Evolutionary conservation across 2,329 filamentous ascomycete genomes (phyloP).

Genomic region (Capronia americana): DNA sequence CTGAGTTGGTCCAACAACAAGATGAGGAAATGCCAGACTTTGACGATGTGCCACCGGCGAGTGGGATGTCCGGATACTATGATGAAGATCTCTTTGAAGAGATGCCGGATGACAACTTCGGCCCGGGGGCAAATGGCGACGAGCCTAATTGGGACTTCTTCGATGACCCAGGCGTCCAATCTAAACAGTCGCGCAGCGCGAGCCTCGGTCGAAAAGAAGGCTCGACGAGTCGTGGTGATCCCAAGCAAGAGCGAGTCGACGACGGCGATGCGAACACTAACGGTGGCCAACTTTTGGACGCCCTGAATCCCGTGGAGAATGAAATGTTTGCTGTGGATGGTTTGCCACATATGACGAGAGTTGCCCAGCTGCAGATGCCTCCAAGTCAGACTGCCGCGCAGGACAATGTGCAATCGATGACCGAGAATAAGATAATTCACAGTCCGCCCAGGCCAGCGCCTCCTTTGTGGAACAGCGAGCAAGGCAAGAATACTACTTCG

Average conservation of each 20-base stretch:
- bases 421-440: not conserved
- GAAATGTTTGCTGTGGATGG: not conserved
- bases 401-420: not conserved
- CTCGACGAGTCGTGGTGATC: not conserved
- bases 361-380: not conserved
- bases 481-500: not conserved
- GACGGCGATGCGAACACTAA: not conserved
- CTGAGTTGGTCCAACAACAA: slow-evolving; percentile 10
- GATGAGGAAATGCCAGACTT: slow-evolving; percentile 36
- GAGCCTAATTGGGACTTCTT: slow-evolving; percentile 69
- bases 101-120: slow-evolving; percentile 61
- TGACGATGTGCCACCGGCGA: slow-evolving; percentile 17
- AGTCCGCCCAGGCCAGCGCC: slow-evolving; percentile 9
- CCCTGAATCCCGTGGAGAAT: not conserved
- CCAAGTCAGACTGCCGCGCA: not conserved
- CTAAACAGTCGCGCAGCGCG: slow-evolving; percentile 14
- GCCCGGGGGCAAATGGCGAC: slow-evolving; percentile 63
- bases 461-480: slow-evolving; percentile 24
- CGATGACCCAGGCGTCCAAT: slow-evolving; percentile 55
- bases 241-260: not conserved
- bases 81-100: slow-evolving; percentile 66
- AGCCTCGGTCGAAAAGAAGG: slow-evolving; percentile 10
- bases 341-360: not conserved
- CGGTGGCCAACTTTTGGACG: not conserved
- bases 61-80: slow-evolving; percentile 48